A percentile compares a stretch with the other conserved stretches of the same genome.
phyloP scores from a whole-genome alignment of 2,329 filamentous ascomycete genomes.

The Ceratocystis smalleyi region DNA sequence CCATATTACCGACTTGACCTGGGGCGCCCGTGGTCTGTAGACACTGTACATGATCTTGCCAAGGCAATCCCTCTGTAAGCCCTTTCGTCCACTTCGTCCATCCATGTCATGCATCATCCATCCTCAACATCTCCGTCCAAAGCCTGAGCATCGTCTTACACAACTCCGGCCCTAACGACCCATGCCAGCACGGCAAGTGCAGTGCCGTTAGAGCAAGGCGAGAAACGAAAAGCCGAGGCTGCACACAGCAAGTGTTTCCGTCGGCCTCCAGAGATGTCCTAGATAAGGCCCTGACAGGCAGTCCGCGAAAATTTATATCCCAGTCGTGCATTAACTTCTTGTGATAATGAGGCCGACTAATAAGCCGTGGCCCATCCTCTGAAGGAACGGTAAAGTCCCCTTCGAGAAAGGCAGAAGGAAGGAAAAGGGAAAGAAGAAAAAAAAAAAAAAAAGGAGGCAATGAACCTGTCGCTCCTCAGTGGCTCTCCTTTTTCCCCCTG shows the following conservation, averaged over 20 bases:
- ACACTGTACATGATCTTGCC: no score
- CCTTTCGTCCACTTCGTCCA: no score
- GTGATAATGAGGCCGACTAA: conserved; percentile 7
- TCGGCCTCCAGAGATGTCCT: background rate
- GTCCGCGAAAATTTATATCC: background rate
- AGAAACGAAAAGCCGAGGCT: background rate
- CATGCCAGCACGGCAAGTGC: no score
- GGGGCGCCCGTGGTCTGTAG: no score
- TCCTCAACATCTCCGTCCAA: no score
- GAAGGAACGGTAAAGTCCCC: conserved; percentile 1
- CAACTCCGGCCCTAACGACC: no score
- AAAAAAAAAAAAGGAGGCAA: background rate
- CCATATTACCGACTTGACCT: no score
- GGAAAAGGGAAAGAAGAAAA: background rate
- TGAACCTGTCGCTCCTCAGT: background rate
- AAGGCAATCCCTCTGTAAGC: no score
- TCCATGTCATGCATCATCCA: no score
- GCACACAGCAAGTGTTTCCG: background rate
- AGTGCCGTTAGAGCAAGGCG: no score
- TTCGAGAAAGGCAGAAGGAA: background rate
- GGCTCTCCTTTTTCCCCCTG: background rate
- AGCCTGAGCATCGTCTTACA: no score
- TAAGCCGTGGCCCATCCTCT: conserved; percentile 7
- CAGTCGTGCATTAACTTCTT: conserved; percentile 5
- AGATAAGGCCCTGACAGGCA: background rate